Evolutionary conservation across 805 yeast genomes (phyloP).

Genomic region (Naumovozyma castellii): DNA sequence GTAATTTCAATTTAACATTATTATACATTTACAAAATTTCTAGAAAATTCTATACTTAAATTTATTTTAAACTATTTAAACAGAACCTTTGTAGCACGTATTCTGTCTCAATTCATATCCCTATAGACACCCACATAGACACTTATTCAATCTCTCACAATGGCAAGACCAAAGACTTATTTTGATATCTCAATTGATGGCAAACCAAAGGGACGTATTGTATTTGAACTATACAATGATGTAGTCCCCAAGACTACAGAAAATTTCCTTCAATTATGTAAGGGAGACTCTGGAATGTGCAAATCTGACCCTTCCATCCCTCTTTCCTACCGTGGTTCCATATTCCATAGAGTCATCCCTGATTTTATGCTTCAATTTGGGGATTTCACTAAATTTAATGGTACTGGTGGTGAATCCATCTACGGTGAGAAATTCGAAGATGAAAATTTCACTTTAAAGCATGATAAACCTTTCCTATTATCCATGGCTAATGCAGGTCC

Average conservation of each 20-base stretch:
- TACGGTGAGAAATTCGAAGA: conserved; percentile 85
- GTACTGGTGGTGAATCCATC: conserved; percentile 76
- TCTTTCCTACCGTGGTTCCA: conserved; percentile 68
- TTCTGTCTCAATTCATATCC: too few species aligned
- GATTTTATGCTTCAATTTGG: conserved; percentile 93
- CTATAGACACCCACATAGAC: neutral
- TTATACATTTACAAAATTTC: neutral
- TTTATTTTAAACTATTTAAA: too few species aligned
- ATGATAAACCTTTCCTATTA: conserved; percentile 76
- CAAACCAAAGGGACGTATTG: conserved; percentile 61
- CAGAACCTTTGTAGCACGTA: too few species aligned
- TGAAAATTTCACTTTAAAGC: conserved; percentile 70
- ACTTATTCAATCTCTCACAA: too few species aligned
- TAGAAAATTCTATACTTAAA: neutral
- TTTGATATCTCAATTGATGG: conserved; percentile 75
- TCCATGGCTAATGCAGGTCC: conserved; percentile 98
- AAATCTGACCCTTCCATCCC: conserved; percentile 36
- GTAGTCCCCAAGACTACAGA: conserved; percentile 84
- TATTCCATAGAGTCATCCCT: conserved; percentile 87
- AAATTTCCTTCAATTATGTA: conserved; percentile 79
- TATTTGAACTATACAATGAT: conserved; percentile 62
- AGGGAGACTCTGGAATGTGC: conserved; percentile 63
- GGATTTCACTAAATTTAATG: conserved; percentile 66
- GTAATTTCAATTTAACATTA: neutral
- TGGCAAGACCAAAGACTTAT: conserved; percentile 43